A percentile compares a stretch with the other conserved stretches of the same genome.
These are phyloP conservation scores for Fusarium nurragi DNA, from an alignment of 2,329 filamentous ascomycete species.

Conservation along the genomic window DNA sequence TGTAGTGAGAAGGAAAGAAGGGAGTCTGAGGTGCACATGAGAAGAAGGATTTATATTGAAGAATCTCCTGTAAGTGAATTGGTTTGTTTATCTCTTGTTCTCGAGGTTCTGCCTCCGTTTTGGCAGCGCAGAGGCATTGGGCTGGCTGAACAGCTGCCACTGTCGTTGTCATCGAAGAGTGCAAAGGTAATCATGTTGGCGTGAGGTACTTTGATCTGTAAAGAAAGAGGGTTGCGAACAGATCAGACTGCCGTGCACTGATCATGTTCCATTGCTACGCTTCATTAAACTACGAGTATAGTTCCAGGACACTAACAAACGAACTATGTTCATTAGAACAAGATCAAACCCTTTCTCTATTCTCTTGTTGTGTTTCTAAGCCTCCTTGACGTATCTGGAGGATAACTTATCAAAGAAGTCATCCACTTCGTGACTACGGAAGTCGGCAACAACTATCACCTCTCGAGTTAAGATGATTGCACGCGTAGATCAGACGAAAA, in stretches of 20 bases:
- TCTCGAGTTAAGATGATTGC: too few relatives aligned
- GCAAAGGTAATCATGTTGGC: too few relatives aligned
- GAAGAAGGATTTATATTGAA: neutral
- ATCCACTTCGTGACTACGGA: too few relatives aligned
- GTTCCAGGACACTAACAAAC: too few relatives aligned
- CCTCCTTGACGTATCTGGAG: too few relatives aligned
- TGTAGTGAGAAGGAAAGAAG: neutral
- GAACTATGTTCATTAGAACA: too few relatives aligned
- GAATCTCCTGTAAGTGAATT: neutral
- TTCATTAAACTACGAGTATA: neutral
- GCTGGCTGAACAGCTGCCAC: neutral
- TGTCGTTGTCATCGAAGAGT: neutral
- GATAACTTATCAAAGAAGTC: too few relatives aligned
- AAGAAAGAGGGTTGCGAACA: neutral
- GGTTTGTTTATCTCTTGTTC: neutral
- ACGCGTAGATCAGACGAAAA: too few relatives aligned
- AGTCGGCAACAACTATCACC: too few relatives aligned
- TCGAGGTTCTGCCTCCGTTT: neutral
- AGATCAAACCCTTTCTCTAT: too few relatives aligned
- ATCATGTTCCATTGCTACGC: neutral
- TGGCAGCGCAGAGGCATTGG: neutral
- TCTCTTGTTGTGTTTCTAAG: too few relatives aligned
- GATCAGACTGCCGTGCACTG: neutral
- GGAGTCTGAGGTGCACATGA: neutral
- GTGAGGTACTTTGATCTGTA: neutral